Evolutionary conservation across 768 basidiomycete species (phyloP).

Genomic region (Suillus subalutaceus): DNA sequence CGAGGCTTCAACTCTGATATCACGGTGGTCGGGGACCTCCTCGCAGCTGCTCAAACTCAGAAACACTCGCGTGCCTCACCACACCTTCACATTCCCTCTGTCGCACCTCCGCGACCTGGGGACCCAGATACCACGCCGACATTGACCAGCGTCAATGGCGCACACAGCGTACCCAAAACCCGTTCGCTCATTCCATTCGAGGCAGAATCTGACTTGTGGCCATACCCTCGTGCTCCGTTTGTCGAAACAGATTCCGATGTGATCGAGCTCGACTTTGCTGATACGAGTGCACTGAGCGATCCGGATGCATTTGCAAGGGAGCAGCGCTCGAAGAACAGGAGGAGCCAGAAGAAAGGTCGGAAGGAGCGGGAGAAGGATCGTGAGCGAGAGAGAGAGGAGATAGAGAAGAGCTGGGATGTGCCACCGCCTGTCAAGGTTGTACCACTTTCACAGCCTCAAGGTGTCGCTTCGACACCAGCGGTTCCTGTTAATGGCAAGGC

Average conservation of each 20-base stretch:
- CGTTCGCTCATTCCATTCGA: slow-evolving; percentile 62
- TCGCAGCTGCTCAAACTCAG: slow-evolving; percentile 25
- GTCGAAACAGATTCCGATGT: slow-evolving; percentile 55
- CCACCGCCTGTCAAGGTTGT: slow-evolving; percentile 34
- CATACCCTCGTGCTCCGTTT: slow-evolving; percentile 56
- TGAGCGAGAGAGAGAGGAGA: slow-evolving; percentile 45
- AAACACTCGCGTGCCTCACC: slow-evolving; percentile 9
- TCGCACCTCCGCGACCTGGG: slow-evolving; percentile 15
- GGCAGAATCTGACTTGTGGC: slow-evolving; percentile 71
- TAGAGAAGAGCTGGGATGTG: slow-evolving; percentile 67
- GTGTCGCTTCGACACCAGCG: slow-evolving; percentile 1
- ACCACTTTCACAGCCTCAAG: slow-evolving; percentile 21
- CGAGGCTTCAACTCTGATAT: slow-evolving; percentile 39
- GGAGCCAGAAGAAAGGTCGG: slow-evolving; percentile 26
- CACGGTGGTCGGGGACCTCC: slow-evolving; percentile 30
- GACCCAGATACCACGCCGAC: slow-evolving; percentile 13
- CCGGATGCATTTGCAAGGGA: slow-evolving; percentile 53
- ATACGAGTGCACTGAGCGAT: slow-evolving; percentile 74
- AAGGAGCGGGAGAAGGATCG: slow-evolving; percentile 37
- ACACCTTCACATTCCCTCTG: slow-evolving; percentile 8
- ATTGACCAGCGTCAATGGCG: slow-evolving; percentile 15
- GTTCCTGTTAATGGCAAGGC: slow-evolving; percentile 28
- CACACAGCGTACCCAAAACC: slow-evolving; percentile 26
- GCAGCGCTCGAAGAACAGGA: slow-evolving; percentile 29
- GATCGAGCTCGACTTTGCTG: slow-evolving; percentile 75